Percentiles rank a stretch among this genome's conserved stretches.
Conservation (phyloP, 176 grass and related monocot species). For the Phoenix roebelenii region DNA sequence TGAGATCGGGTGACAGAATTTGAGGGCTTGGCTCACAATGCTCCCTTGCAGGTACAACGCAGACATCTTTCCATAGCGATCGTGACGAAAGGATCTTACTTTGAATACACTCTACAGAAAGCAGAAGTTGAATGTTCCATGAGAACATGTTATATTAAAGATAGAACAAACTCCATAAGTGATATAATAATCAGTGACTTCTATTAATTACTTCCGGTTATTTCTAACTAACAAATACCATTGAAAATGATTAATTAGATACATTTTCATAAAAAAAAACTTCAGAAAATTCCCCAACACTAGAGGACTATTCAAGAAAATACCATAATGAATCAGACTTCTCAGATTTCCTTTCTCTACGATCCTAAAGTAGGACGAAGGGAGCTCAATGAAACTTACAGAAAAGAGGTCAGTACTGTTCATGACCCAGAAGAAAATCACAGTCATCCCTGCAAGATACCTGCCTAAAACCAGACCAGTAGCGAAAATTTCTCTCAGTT, state of each 20-base stretch:
- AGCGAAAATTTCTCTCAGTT: conserved; percentile 6
- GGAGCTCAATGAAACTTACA: not conserved
- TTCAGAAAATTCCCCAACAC: no score
- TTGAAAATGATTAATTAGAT: no score
- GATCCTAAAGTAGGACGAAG: not conserved
- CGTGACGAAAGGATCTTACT: conserved; percentile 50
- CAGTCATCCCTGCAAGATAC: conserved; percentile 10
- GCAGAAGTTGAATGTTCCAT: no score
- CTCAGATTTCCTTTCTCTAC: no score
- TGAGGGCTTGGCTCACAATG: conserved; percentile 93
- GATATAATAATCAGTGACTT: no score
- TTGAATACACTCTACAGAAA: conserved; percentile 65
- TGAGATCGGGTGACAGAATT: conserved; percentile 86
- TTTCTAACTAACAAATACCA: no score
- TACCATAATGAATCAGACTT: no score
- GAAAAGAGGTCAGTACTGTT: conserved; percentile 10
- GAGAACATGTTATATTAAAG: no score
- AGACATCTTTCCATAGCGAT: conserved; percentile 60
- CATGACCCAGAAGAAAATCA: conserved; percentile 13
- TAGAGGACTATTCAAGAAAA: no score
- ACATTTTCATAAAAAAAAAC: no score
- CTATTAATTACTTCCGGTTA: no score
- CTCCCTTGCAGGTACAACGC: conserved; percentile 96
- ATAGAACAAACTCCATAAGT: no score
- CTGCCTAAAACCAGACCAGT: conserved; percentile 1